phyloP scores from a whole-genome alignment of 495 filamentous ascomycete genomes.

The Beverwykella pulmonaria region DNA sequence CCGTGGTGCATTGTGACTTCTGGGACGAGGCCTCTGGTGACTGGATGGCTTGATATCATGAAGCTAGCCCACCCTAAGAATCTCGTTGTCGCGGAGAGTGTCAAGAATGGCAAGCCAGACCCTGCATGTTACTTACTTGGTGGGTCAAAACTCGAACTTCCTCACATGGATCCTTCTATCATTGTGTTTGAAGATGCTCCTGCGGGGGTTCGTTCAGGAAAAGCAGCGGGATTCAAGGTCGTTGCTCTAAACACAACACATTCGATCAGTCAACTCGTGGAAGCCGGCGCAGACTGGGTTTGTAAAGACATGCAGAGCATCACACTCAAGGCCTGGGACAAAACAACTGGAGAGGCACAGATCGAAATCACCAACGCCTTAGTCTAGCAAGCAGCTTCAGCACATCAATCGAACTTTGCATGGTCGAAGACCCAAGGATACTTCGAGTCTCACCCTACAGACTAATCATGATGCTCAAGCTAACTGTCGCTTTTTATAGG shows the following conservation, averaged over 20 bases:
- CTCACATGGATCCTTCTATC: conserved; percentile 51
- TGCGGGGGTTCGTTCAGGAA: conserved; percentile 85
- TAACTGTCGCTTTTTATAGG: conserved; percentile 33
- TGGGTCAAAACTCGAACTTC: conserved; percentile 61
- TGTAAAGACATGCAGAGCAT: conserved; percentile 78
- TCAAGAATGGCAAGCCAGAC: conserved; percentile 82
- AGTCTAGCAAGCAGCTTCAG: conserved; percentile 21
- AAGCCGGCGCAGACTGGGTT: conserved; percentile 84
- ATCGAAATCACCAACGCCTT: conserved; percentile 48
- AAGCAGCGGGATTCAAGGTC: conserved; percentile 86
- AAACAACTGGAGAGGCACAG: conserved; percentile 37
- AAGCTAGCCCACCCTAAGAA: conserved; percentile 70
- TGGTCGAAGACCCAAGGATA: neutral
- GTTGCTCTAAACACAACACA: conserved; percentile 88
- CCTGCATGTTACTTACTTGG: conserved; percentile 83
- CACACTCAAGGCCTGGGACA: conserved; percentile 43
- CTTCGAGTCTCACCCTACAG: conserved; percentile 1
- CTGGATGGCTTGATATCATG: conserved; percentile 83
- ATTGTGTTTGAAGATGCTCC: conserved; percentile 92
- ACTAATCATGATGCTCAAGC: conserved; percentile 6
- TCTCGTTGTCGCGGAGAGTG: conserved; percentile 84
- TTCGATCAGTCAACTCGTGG: conserved; percentile 66
- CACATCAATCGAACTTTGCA: conserved; percentile 7
- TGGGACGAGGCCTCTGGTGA: conserved; percentile 77
- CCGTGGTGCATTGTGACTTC: conserved; percentile 94